These are phyloP conservation scores for Solanum stenotomum DNA, from an alignment of 257 asterid species.

Conservation along the genomic window DNA sequence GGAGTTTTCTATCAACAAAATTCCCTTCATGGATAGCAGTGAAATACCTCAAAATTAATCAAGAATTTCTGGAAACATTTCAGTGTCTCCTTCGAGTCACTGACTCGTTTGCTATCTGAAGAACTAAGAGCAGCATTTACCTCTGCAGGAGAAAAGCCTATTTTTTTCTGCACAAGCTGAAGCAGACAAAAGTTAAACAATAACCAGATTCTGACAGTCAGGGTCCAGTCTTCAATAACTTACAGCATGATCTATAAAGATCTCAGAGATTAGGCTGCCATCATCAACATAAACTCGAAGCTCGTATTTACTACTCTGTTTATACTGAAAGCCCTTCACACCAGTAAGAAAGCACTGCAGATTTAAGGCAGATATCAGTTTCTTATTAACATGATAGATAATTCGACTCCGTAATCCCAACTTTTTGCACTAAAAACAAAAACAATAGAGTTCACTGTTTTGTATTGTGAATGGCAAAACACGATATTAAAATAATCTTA, in stretches of 20 bases:
- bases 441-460: background rate
- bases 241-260: conserved; percentile 68
- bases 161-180: conserved; percentile 54
- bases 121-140: conserved; percentile 52
- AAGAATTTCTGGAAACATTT: conserved; percentile 61
- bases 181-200: conserved; percentile 3
- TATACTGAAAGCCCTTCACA: conserved; percentile 70
- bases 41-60: conserved; percentile 68
- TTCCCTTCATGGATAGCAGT: background rate
- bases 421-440: background rate
- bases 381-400: background rate
- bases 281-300: conserved; percentile 78
- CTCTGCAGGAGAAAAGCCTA: conserved; percentile 72
- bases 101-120: conserved; percentile 29
- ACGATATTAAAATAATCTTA: background rate
- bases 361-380: conserved; percentile 3
- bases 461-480: background rate
- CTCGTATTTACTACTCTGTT: conserved; percentile 45
- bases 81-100: conserved; percentile 39
- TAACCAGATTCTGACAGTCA: conserved; percentile 11
- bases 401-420: background rate
- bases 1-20: background rate
- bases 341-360: conserved; percentile 77
- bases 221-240: conserved; percentile 5
- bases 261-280: conserved; percentile 90